These are phyloP conservation scores for Exserohilum rostratum DNA, from an alignment of 2,329 filamentous ascomycete genomes.

Conservation along the genomic window DNA sequence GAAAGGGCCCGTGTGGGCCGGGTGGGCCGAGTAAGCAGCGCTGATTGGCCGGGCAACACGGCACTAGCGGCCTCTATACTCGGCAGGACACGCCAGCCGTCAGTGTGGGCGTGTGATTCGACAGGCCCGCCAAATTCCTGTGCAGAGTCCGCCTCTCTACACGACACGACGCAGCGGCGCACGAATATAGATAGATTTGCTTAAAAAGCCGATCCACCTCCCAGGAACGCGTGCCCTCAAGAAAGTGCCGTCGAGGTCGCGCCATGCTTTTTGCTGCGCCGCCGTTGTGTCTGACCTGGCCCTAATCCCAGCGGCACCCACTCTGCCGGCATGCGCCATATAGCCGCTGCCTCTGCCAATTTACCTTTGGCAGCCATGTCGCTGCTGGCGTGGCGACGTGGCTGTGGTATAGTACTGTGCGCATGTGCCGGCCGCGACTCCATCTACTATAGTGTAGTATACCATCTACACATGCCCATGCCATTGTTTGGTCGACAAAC, in stretches of 20 bases:
- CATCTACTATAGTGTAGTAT: too few relatives aligned
- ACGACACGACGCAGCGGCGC: too few relatives aligned
- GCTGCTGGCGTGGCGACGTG: conserved; percentile 37
- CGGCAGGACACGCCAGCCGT: conserved; percentile 5
- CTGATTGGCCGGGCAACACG: conserved; percentile 18
- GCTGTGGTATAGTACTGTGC: conserved; percentile 12
- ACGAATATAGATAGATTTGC: too few relatives aligned
- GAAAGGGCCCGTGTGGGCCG: conserved; percentile 1
- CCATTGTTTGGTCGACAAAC: too few relatives aligned
- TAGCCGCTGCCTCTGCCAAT: conserved; percentile 9
- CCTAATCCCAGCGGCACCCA: conserved; percentile 1
- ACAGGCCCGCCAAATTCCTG: neutral
- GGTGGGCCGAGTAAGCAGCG: neutral
- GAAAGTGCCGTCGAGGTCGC: neutral
- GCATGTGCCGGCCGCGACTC: too few relatives aligned
- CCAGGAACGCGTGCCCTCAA: neutral
- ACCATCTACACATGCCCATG: too few relatives aligned
- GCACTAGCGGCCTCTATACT: conserved; percentile 8
- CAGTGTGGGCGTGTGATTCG: conserved; percentile 14
- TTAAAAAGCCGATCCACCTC: neutral
- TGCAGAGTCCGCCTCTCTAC: too few relatives aligned
- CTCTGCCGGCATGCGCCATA: conserved; percentile 2
- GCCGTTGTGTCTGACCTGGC: conserved; percentile 1
- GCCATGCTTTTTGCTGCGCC: neutral
- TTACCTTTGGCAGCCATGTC: conserved; percentile 21